Conservation (phyloP, 768 basidiomycete genomes). For the Rickenella mellea region DNA sequence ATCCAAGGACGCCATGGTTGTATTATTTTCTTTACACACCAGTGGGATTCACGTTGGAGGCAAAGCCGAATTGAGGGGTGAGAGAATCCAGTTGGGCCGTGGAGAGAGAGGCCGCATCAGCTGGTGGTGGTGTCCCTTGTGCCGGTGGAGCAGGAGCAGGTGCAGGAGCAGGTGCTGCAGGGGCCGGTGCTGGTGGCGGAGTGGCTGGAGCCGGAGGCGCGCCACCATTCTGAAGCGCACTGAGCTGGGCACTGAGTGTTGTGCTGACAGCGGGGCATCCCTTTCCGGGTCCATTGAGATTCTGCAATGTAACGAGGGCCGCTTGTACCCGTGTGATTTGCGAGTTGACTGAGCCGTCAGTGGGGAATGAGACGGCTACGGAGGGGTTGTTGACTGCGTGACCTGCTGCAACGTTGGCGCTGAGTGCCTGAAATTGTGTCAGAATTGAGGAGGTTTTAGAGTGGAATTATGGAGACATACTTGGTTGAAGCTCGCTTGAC, state of each 20-base stretch:
- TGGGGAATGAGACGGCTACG: slow-evolving; percentile 52
- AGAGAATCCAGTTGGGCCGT: slow-evolving; percentile 6
- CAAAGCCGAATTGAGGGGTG: slow-evolving; percentile 13
- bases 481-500: slow-evolving; percentile 39
- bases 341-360: slow-evolving; percentile 41
- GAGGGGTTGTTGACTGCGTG: slow-evolving; percentile 57
- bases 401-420: slow-evolving; percentile 50
- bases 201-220: too few species aligned
- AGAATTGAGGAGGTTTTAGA: background rate
- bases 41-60: slow-evolving; percentile 14
- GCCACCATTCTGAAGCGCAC: slow-evolving; percentile 12
- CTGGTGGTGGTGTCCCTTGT: too few species aligned
- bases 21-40: slow-evolving; percentile 4
- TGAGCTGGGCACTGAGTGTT: slow-evolving; percentile 37
- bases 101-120: background rate
- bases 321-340: slow-evolving; percentile 50
- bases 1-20: too few species aligned
- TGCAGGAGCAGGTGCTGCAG: background rate
- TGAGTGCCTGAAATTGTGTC: slow-evolving; percentile 22
- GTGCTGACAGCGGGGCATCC: slow-evolving; percentile 64
- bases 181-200: background rate
- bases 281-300: slow-evolving; percentile 53
- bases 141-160: too few species aligned
- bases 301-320: slow-evolving; percentile 62
- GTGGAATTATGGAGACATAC: slow-evolving; percentile 20